Conservation (phyloP, 2,329 filamentous ascomycete species). For the Beauveria medogensis region DNA sequence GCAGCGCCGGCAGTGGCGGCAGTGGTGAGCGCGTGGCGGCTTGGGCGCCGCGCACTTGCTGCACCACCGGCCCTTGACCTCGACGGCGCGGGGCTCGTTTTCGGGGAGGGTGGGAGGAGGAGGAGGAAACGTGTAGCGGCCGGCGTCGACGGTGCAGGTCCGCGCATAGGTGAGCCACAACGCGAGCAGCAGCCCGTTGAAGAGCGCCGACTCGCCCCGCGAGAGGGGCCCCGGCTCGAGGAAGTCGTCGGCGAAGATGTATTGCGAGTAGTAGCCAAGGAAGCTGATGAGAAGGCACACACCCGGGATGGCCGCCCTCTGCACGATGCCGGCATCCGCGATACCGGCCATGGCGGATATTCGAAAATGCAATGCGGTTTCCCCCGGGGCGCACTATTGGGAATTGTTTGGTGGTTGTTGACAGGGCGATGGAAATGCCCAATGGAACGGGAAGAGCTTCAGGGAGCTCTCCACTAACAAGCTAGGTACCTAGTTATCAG, state of each 20-base stretch:
- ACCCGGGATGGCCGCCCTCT: constrained; percentile 57
- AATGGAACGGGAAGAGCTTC: background rate
- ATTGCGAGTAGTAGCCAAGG: constrained; percentile 65
- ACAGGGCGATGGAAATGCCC: background rate
- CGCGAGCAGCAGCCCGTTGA: constrained; percentile 57
- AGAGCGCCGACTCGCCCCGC: constrained; percentile 46
- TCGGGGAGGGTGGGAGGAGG: too few species aligned
- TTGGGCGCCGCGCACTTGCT: constrained; percentile 67
- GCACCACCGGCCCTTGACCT: constrained; percentile 52
- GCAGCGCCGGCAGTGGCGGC: constrained; percentile 65
- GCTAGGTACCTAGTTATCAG: background rate
- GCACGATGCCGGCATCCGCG: constrained; percentile 34
- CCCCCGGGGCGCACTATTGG: background rate
- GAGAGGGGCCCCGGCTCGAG: constrained; percentile 55
- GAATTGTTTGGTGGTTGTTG: background rate
- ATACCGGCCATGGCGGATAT: constrained; percentile 31
- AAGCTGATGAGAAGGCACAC: constrained; percentile 60
- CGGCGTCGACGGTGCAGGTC: constrained; percentile 50
- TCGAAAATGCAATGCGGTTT: background rate
- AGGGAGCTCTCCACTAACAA: background rate
- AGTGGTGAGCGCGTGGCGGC: constrained; percentile 73
- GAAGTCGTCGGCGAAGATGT: constrained; percentile 53
- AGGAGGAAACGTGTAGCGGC: constrained; percentile 38
- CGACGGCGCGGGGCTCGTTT: constrained; percentile 21
- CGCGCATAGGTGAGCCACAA: constrained; percentile 64